Base-by-base conservation (phyloP, 345 rosid species). In the Eucalyptus leucophloia region DNA sequence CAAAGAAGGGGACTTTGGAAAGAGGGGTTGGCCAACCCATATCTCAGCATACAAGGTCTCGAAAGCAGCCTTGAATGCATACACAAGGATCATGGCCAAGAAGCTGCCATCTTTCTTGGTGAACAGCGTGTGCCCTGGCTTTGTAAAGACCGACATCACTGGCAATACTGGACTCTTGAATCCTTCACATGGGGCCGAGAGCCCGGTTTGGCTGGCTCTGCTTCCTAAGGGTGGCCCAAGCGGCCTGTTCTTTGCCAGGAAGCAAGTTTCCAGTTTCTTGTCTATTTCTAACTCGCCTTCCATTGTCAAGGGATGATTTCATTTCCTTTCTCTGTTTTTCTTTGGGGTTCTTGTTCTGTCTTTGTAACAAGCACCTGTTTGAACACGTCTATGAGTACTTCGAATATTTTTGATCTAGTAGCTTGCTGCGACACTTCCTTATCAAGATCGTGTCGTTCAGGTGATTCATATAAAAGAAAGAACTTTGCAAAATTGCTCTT, bases 21-120 rank as follows among this genome's bases (percentile, higher is more conserved):
- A 45, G 51, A 91, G 89, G 80, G 92, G 92, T 16, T 92, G 94
- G 95, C 92, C 90, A 14, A 12, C 87, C 30, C 69, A 24, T 18
- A 1, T 56, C 3, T 60, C 91, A 12, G 90, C 93, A 12, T 92
- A 92, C 83, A 50, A 9, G 7, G 56, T 92, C 37, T 91, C 94
- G 4, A 93, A 93, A 88, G 94, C 92, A 45, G 88, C 91, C 28
- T 5, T 93, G 90, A 93, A 91, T 32, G 92, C 95, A 28, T 91
- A 92, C 90, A 90, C 92, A 26, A 93, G 94, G 90, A 87, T 93
- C 28, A 86, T 88, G 42, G 92, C 94, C 50, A 87, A 88, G 89
- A 87, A 88, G 49, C 81, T 87, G 88, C 91, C 93, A 17, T 34
- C 58, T 60, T 87, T 91, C 82, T 56, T 91, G 60, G 56, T 91